Conservation (phyloP, 1,139 yeast genomes). For the Saccharomyces hybrid region DNA sequence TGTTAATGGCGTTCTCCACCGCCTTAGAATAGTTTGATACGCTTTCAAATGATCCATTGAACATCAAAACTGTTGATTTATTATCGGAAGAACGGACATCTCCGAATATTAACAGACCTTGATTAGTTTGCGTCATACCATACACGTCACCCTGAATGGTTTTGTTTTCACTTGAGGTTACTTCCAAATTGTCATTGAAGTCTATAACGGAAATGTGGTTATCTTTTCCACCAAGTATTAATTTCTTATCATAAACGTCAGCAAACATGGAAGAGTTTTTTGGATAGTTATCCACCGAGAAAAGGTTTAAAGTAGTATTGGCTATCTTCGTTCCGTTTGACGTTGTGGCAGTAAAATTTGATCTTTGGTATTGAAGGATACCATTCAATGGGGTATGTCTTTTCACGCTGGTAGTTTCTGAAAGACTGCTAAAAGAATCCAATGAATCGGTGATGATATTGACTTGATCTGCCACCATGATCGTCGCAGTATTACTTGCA, state of each 20-base stretch:
- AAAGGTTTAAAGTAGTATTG: conserved; percentile 57
- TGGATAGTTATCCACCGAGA: conserved; percentile 45
- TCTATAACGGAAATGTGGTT: conserved; percentile 22
- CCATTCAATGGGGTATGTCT: conserved; percentile 47
- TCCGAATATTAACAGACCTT: conserved; percentile 24
- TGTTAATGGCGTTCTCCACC: not conserved
- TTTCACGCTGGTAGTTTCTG: conserved; percentile 20
- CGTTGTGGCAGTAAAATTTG: conserved; percentile 49
- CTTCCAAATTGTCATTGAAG: conserved; percentile 12
- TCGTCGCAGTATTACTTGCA: conserved; percentile 26
- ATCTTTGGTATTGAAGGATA: conserved; percentile 69
- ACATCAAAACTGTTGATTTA: conserved; percentile 14
- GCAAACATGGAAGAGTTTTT: conserved; percentile 26
- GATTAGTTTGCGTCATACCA: conserved; percentile 14
- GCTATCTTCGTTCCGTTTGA: conserved; percentile 41
- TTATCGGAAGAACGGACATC: conserved; percentile 11
- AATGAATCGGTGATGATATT: conserved; percentile 48
- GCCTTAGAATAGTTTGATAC: not conserved
- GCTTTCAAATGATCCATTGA: conserved; percentile 16
- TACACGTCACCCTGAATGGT: conserved; percentile 15
- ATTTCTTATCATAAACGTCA: conserved; percentile 18
- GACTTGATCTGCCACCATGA: conserved; percentile 68
- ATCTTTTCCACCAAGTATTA: conserved; percentile 20
- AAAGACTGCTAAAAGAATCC: conserved; percentile 39
- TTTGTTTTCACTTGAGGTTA: conserved; percentile 9